Evolutionary conservation across 371 early-diverging fungal species (phyloP).

Genomic region (Lichtheimia corymbifera): DNA sequence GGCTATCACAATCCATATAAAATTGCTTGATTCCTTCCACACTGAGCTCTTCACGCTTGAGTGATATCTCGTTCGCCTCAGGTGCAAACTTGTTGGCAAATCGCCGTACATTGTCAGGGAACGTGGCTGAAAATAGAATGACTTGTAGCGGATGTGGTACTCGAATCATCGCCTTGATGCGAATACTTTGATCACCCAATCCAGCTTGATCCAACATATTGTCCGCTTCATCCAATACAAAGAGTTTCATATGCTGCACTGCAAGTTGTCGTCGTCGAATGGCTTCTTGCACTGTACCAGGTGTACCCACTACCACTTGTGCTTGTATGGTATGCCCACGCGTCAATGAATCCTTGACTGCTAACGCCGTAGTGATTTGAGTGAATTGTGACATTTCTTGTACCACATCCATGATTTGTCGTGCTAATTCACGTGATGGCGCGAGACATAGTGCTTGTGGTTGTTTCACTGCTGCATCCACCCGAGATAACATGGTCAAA

Average conservation of each 20-base stretch:
- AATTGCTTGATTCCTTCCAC: conserved; percentile 97
- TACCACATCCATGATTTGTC: conserved; percentile 94
- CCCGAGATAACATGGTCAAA: conserved; percentile 82
- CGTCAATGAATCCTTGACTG: conserved; percentile 70
- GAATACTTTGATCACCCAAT: conserved; percentile 83
- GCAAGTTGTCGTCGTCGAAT: conserved; percentile 65
- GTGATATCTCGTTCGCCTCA: conserved; percentile 81
- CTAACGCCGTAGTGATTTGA: conserved; percentile 68
- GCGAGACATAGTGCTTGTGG: conserved; percentile 91
- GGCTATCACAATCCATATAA: conserved; percentile 89
- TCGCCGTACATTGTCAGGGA: conserved; percentile 75
- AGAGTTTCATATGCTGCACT: conserved; percentile 62
- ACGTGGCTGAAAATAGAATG: conserved; percentile 97
- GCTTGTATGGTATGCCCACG: conserved; percentile 60
- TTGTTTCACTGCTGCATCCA: conserved; percentile 50
- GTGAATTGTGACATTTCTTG: conserved; percentile 88
- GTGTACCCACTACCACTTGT: conserved; percentile 95
- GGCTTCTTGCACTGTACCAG: conserved; percentile 89
- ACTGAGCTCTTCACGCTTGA: conserved; percentile 88
- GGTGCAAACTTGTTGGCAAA: conserved; percentile 85
- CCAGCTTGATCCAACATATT: conserved; percentile 92
- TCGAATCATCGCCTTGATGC: conserved; percentile 65
- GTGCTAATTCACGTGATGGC: conserved; percentile 96
- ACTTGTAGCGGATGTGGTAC: conserved; percentile 54
- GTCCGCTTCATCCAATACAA: conserved; percentile 95